A percentile compares a stretch with the other conserved stretches of the same genome.
These are phyloP conservation scores for Paralagenidium karlingii DNA, from an alignment of 352 stramenopile genomes.

Conservation along the genomic window DNA sequence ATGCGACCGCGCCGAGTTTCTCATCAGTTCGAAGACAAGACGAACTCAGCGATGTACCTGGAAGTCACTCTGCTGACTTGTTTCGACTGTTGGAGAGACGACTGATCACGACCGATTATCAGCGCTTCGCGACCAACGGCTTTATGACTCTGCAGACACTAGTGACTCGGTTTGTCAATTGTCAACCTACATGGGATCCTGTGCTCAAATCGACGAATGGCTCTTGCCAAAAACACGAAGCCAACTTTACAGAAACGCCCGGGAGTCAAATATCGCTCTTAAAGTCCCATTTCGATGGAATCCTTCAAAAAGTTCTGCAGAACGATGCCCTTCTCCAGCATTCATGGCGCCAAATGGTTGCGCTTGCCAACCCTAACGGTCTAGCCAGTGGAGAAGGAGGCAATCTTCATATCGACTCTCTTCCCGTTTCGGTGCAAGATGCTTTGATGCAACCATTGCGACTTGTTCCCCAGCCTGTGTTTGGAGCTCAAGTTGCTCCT, in stretches of 20 bases:
- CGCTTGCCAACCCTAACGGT: too few species aligned
- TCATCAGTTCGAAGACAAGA: slow-evolving; percentile 22
- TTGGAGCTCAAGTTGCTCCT: slow-evolving; percentile 15
- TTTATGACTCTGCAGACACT: slow-evolving; percentile 65
- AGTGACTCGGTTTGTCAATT: slow-evolving; percentile 43
- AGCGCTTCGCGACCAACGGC: slow-evolving; percentile 19
- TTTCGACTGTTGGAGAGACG: slow-evolving; percentile 26
- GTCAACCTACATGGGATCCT: slow-evolving; percentile 31
- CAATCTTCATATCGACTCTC: too few species aligned
- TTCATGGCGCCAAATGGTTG: too few species aligned
- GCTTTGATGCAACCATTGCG: slow-evolving; percentile 17
- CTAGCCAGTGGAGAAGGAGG: too few species aligned
- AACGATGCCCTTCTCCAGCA: too few species aligned
- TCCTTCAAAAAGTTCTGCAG: too few species aligned
- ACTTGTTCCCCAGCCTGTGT: slow-evolving; percentile 29
- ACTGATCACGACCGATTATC: slow-evolving; percentile 23
- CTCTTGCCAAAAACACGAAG: slow-evolving; percentile 24
- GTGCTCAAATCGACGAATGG: slow-evolving; percentile 19
- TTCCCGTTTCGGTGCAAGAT: slow-evolving; percentile 4
- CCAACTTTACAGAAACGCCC: too few species aligned
- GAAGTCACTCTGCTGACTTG: slow-evolving; percentile 8
- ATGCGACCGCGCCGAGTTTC: slow-evolving; percentile 33
- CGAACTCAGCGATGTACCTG: slow-evolving; percentile 4
- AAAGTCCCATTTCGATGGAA: too few species aligned
- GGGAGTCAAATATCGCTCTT: too few species aligned